phyloP scores from a whole-genome alignment of 257 asterid genomes.

The Buddleja alternifolia region DNA sequence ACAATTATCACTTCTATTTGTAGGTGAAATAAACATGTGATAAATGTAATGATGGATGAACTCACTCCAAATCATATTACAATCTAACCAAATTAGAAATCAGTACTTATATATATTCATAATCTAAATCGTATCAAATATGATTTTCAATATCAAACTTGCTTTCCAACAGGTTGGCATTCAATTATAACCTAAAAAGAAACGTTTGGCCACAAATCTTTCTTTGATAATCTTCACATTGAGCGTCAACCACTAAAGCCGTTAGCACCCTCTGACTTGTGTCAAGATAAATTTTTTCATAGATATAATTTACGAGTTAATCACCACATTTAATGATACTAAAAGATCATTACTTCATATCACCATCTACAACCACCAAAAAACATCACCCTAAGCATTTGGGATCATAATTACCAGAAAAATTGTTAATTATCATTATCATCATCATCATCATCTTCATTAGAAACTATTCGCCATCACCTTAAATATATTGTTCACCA shows the following conservation, averaged over 20 bases:
- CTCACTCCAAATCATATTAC: no score
- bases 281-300: background rate
- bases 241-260: background rate
- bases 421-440: background rate
- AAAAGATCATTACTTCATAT: background rate
- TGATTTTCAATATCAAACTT: no score
- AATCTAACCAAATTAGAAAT: no score
- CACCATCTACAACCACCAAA: constrained; percentile 1
- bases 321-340: background rate
- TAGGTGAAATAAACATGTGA: no score
- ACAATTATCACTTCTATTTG: no score
- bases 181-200: no score
- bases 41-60: no score
- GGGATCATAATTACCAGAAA: background rate
- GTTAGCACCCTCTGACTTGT: background rate
- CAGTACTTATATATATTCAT: no score
- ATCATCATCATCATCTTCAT: constrained; percentile 2
- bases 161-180: no score
- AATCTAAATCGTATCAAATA: no score
- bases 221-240: background rate
- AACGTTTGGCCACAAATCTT: background rate
- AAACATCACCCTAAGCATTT: background rate
- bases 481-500: background rate
- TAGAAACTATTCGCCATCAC: background rate
- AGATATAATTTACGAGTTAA: background rate